These are phyloP conservation scores for Citrus mangshanensis DNA, from an alignment of 345 rosid species.

Conservation along the genomic window DNA sequence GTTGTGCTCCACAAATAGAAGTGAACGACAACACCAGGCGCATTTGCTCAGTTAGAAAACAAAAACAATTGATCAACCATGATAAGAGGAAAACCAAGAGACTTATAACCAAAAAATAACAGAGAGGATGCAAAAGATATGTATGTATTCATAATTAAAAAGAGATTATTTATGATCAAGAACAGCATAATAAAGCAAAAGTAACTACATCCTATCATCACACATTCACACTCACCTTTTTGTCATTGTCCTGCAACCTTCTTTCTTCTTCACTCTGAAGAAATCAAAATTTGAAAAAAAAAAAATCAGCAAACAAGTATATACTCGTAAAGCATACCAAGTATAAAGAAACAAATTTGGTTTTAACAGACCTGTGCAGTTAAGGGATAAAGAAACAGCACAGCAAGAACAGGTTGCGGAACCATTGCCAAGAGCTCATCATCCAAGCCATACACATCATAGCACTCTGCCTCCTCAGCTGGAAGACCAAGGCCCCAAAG, in stretches of 20 bases:
- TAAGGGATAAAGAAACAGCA: conserved; percentile 81
- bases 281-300: neutral
- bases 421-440: conserved; percentile 85
- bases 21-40: neutral
- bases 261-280: conserved; percentile 83
- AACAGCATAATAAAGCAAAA: neutral
- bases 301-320: conserved; percentile 10
- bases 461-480: conserved; percentile 64
- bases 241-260: conserved; percentile 47
- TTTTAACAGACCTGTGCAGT: conserved; percentile 57
- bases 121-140: neutral
- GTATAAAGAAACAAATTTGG: neutral
- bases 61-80: neutral
- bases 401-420: conserved; percentile 90
- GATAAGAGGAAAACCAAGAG: neutral
- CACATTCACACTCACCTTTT: conserved; percentile 37
- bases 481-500: conserved; percentile 84
- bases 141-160: neutral
- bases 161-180: neutral
- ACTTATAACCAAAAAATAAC: neutral
- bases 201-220: neutral
- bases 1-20: neutral
- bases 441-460: conserved; percentile 88
- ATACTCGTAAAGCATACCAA: neutral
- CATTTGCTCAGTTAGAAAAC: neutral